Percentiles rank a stretch among this genome's conserved stretches.
Conservation (phyloP, 2,329 filamentous ascomycete genomes). For the Trichophaea hybrida region DNA sequence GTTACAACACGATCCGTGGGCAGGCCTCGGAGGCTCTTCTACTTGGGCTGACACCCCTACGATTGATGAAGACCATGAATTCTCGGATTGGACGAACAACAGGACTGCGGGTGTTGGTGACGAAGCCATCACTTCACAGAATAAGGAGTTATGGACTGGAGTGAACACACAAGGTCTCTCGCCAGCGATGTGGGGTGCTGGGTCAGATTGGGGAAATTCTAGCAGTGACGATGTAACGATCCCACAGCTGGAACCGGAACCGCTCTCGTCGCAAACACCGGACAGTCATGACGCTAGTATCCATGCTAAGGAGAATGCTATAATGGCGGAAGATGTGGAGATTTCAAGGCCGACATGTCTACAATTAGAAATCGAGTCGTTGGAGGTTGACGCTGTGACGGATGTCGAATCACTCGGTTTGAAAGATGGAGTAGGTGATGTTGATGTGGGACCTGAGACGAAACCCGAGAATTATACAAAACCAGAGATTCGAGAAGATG, state of each 20-base stretch:
- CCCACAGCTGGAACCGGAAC: background rate
- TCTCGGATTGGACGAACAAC: background rate
- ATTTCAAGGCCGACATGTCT: background rate
- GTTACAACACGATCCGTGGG: background rate
- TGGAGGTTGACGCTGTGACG: background rate
- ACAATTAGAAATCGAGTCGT: background rate
- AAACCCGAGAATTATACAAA: background rate
- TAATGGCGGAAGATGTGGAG: background rate
- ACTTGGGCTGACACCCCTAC: constrained; percentile 1
- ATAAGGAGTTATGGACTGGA: background rate
- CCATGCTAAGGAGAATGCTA: background rate
- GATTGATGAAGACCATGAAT: background rate
- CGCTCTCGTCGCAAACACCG: background rate
- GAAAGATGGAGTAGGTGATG: background rate
- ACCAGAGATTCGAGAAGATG: background rate
- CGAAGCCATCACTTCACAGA: background rate
- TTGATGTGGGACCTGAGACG: background rate
- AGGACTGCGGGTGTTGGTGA: background rate
- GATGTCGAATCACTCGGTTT: background rate
- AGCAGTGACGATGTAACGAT: background rate
- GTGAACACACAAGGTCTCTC: background rate
- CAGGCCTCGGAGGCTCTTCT: constrained; percentile 25
- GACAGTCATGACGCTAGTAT: background rate
- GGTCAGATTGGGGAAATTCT: background rate
- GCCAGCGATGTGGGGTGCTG: background rate